Evolutionary conservation across 2,329 filamentous ascomycete species (phyloP), one percentile per base, ranked within the genome.

Genomic region (Ceratocystis ficicola): DNA sequence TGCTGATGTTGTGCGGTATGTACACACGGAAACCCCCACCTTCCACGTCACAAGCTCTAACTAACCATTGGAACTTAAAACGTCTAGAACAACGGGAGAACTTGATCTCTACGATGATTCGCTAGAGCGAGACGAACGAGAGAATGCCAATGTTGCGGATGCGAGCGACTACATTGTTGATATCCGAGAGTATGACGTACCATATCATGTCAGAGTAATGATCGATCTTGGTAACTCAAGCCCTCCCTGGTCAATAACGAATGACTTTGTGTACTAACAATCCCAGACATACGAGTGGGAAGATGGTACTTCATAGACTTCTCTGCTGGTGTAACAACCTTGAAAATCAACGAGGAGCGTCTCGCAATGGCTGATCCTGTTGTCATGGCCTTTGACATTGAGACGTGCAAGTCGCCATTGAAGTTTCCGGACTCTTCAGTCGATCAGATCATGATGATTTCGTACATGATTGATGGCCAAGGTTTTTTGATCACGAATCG

Each of bases 361-460:
- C 81, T 97, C 61, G 86, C 90, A 68, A 89, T 91, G 76, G 92
- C 95, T 25, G 94, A 99, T 72, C 94, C 94, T 0, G 89, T 97
- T n/a, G 89, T 99, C 22, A 88, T 99, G 82, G 94, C 94, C n/a
- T 99, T 87, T 76, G 94, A 99, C 85, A 99, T 99, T 72, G 94
- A 99, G 76, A 99, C 94, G 1, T 93, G 90, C 4, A 99, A 99
- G 73, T 80, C 94, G 17, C 94, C 95, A 1, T 80, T 99, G 65
- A 99, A 99, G 75, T 99, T 99, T 71, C 95, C 94, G 30, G 95
- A 99, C 73, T 87, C 94, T 1, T 83, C 91, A 3, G 87, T 96
- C 69, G 94, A 99, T 76, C 93, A 96, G 74, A 88, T 99, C 73
- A 99, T 99, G 92, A 99, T 99, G 94, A 93, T 99, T 74, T 99